Evolutionary conservation across 2,329 filamentous ascomycete species (phyloP), one percentile per base, ranked within the genome.

Genomic region (Fusarium ramigenum): DNA sequence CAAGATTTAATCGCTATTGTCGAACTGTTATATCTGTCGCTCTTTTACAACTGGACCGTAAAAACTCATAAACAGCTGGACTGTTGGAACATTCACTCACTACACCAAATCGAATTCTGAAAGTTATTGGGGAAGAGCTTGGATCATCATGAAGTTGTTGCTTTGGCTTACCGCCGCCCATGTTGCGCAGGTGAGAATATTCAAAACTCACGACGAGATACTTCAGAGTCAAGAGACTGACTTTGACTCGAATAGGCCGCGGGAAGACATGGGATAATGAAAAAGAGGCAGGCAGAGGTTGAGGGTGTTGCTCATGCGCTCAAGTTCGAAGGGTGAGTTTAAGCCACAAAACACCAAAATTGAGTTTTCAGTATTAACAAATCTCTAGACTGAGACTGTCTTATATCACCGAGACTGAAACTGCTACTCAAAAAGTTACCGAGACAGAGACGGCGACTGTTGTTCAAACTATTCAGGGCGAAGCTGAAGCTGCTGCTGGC

Each of bases 291-390:
- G n/a, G 63, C 54, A 28, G 47, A 65, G 21, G 63, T 63, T 25
- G 64, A 72, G 15, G 57, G 56, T 12, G 28, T 46, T 39, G 66
- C 47, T 23, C 39, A 62, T 14, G 67, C 57, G 10, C 47, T 59
- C 32, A 75, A 76, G 43, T 78, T 78, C 40, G 77, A 78, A 77
- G 77, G 77, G 77, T 70, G 50, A 64, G 63, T 62, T 37, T 34
- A 44, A 30, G 32, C n/a, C 36, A 4, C 39, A 10, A 54, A 23
- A 28, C 18, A 25, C 36, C 19, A 18, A n/a, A n/a, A 19, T 11
- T 36, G 30, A 7, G 25, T 11, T 36, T 39, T 25, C n/a, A 23
- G 25, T 21, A 9, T n/a, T 69, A 63, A 67, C 63, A 63, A 53
- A n/a, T 39, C 28, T 36, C 30, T 32, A 78, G 76, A 34, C 60